Base-by-base conservation (phyloP, 768 basidiomycete species). In the Baorangia bicolor region DNA sequence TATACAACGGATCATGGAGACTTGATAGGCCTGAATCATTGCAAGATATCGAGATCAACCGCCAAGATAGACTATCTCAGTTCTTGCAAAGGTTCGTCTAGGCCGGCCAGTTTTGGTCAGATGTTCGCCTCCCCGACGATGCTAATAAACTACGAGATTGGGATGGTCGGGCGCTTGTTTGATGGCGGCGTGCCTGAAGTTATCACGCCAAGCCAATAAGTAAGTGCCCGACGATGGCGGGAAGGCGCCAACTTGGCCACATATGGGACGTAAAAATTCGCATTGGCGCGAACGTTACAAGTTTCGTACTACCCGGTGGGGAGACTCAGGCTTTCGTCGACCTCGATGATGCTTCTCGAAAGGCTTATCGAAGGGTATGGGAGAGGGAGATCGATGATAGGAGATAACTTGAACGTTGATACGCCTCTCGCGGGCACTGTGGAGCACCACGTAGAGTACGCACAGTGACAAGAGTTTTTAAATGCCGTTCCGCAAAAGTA, bases 241-340 rank as follows among this genome's bases (percentile, higher is more conserved):
- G 28, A 20, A 43, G 53, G 40, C 20, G 46, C 34, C 33, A 21
- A 12, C 20, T 8, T 30, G 8, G 49, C 31, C 14, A 21, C n/a
- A n/a, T n/a, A 16, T 18, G 46, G n/a, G 49, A 50, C 49, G 49
- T 51, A 45, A 49, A 48, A 25, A n/a, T 8, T 20, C 25, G 18
- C 12, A 16, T 33, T 45, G n/a, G 28, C 44, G 34, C 21, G 28
- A 30, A 28, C 41, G 30, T 57, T 31, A 40, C 38, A 38, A 6
- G 39, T 38, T 30, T 25, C 23, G 23, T 59, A 56, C 40, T 59
- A 56, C 40, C 44, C 51, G 53, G 57, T 20, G 57, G 56, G 54
- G 61, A 54, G 51, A 46, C 16, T 50, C 33, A 23, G 13, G 27
- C 20, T 20, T 47, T 54, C n/a, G 23, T 25, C 14, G 5, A 56